Conservation (phyloP, 148 eudicot genomes). For the Diospyros kaki region DNA sequence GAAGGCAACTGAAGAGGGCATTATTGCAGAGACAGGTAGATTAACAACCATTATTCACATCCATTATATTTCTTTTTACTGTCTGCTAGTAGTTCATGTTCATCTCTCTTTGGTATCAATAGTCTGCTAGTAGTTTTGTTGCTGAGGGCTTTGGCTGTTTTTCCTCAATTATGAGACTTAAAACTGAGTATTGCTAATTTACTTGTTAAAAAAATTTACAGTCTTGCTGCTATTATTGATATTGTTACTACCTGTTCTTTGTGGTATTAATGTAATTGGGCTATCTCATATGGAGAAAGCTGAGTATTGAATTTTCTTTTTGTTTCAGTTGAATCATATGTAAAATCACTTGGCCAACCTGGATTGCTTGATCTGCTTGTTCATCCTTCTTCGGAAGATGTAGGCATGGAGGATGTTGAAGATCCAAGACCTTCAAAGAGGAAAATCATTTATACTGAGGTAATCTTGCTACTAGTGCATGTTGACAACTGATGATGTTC, state of each 20-base stretch:
- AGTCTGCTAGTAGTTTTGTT: too few relatives aligned
- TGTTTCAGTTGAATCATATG: conserved; percentile 39
- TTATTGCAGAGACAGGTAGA: conserved; percentile 84
- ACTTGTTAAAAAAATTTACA: too few relatives aligned
- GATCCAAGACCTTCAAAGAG: conserved; percentile 64
- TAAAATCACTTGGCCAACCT: conserved; percentile 56
- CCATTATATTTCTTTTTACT: background rate
- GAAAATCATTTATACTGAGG: conserved; percentile 63
- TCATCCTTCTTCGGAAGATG: conserved; percentile 47
- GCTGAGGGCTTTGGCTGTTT: too few relatives aligned
- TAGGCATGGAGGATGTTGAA: conserved; percentile 51
- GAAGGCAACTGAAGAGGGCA: conserved; percentile 83
- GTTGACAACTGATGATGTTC: background rate
- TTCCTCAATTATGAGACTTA: too few relatives aligned
- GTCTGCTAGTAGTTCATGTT: conserved; percentile 2
- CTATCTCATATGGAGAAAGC: background rate
- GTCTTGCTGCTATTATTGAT: background rate
- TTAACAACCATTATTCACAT: background rate
- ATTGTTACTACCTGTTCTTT: conserved; percentile 6
- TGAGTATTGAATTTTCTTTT: conserved; percentile 9
- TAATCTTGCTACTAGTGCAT: conserved; percentile 17
- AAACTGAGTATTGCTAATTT: too few relatives aligned
- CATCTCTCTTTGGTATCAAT: too few relatives aligned
- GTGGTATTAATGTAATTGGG: background rate
- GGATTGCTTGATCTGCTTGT: conserved; percentile 66